Base-by-base conservation (phyloP, 2,329 filamentous ascomycete species). In the Orbilia brochopaga region DNA sequence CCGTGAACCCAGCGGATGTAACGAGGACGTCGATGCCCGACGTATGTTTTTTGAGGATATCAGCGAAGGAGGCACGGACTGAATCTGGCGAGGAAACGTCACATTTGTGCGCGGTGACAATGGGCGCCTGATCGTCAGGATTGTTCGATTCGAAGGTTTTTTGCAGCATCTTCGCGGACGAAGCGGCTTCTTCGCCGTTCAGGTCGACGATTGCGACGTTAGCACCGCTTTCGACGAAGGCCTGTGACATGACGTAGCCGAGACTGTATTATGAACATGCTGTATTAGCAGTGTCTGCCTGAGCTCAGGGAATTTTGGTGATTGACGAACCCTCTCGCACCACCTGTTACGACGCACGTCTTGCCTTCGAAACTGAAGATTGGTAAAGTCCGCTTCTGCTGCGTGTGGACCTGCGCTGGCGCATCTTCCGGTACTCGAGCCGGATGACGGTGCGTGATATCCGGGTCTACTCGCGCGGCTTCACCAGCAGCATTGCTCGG, bases 1-100 rank as follows among this genome's bases (percentile, higher is more conserved):
- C 93, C 13, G 91, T 94, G 82, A 97, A 96, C 51, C 93, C 93
- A 55, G 93, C 93, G n/a, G 91, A 95, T 24, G 93, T 97, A 77
- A 97, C 92, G 24, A 97, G 85, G 80, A 91, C 88, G 81, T 96
- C 92, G 76, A 97, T 91, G 80, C 90, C 89, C 23, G 61, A 54
- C n/a, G 63, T 59, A 48, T 76, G 75, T 23, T 55, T 30, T 1
- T 37, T 50, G 37, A 74, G 60, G 23, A 76, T 69, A 32, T 91
- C 88, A 40, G 83, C 82, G 75, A 97, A 84, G 76, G 89, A 89
- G 32, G 83, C 80, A 66, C 90, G 87, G 73, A 97, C 92, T 5
- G 90, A 93, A 54, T 87, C 85, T 21, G 88, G 88, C 76, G 90
- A 86, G 24, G 91, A 88, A 57, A 97, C 93, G 79, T 97, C 92